A percentile compares a stretch with the other conserved stretches of the same genome.
Conservation (phyloP, 768 basidiomycete genomes). For the Trametopsis cervina region DNA sequence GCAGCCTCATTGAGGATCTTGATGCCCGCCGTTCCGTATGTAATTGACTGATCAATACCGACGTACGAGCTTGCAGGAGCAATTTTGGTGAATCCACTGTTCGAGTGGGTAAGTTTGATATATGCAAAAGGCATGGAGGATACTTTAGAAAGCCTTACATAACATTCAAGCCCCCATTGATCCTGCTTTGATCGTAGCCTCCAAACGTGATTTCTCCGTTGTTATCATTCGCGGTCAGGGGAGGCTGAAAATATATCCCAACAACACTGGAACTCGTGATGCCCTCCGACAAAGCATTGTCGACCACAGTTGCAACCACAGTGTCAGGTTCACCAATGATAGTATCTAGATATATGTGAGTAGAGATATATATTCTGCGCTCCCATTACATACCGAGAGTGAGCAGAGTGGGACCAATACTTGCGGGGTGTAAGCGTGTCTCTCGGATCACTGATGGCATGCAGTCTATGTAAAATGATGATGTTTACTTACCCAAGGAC, state of each 20-base stretch:
- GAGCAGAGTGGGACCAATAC: slow-evolving; percentile 28
- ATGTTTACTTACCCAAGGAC: slow-evolving; percentile 30
- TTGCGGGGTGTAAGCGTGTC: no score
- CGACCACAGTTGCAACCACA: slow-evolving; percentile 25
- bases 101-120: background rate
- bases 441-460: no score
- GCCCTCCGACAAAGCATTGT: slow-evolving; percentile 25
- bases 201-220: slow-evolving; percentile 29
- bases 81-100: slow-evolving; percentile 31
- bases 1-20: slow-evolving; percentile 28
- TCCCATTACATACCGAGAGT: slow-evolving; percentile 18
- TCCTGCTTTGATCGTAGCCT: slow-evolving; percentile 22
- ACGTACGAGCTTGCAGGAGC: slow-evolving; percentile 37
- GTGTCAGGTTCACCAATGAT: slow-evolving; percentile 1
- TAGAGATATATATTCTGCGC: no score
- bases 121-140: background rate
- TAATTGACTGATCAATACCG: slow-evolving; percentile 36
- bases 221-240: slow-evolving; percentile 23
- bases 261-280: slow-evolving; percentile 19
- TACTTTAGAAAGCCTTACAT: slow-evolving; percentile 13
- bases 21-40: slow-evolving; percentile 22
- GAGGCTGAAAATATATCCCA: slow-evolving; percentile 25
- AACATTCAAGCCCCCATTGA: slow-evolving; percentile 20
- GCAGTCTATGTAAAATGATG: no score
- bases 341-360: background rate